Base-by-base conservation (phyloP, 345 rosid genomes). In the Lepidium africanum region DNA sequence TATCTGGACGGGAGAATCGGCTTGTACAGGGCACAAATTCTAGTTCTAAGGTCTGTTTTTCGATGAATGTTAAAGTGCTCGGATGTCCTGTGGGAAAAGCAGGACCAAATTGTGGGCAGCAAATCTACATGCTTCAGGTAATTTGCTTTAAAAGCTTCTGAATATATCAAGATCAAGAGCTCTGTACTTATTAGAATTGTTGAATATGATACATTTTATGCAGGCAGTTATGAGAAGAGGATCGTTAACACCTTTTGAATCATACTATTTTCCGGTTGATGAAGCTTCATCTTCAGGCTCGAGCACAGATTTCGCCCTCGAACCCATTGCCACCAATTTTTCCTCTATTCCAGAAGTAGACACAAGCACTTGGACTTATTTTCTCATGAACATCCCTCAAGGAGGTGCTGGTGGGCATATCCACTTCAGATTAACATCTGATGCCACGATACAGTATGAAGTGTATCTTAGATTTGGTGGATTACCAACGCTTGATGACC, bases 321-420 rank as follows among this genome's bases (percentile, higher is more conserved):
- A 76, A 43, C 88, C 97, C 63, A 85, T 94, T 59, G 69, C 81
- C 71, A 89, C 87, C 83, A 94, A 87, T 78, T 63, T 51, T 67
- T 81, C 96, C 39, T 52, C 71, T 58, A 65, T 73, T 67, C 83
- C 79, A 35, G 87, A 77, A 50, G 32, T 53, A 16, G 77, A 80
- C 65, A 58, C 61, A 49, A 77, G 77, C 80, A 67, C 75, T 45
- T 88, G 95, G 99, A 91, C 95, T 46, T 91, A 88, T 72, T 88
- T 91, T 80, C 63, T 83, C 41, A 58, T 87, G 78, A 82, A 87
- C 75, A 56, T 94, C 55, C 99, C 97, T 70, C 82, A 21, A 7
- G 97, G 97, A 60, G 96, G 95, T 61, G 91, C 92, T 74, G 97
- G 99, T 76, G 94, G 92, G 73, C 90, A 87, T 65, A 81, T 94